Evolutionary conservation across 352 stramenopile species (phyloP).

Genomic region (Phytophthora ramorum): DNA sequence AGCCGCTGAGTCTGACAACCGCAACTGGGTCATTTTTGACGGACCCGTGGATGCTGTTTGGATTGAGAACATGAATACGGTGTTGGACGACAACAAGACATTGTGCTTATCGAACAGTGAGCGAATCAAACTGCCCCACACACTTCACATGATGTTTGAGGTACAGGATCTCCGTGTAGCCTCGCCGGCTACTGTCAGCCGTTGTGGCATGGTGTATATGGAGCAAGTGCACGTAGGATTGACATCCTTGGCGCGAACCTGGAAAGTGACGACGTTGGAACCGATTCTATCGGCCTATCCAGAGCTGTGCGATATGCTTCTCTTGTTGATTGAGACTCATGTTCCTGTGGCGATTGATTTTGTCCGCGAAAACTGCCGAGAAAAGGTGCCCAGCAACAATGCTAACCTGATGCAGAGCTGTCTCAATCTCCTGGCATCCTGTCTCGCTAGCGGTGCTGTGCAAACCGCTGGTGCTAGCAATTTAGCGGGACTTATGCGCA

Average conservation of each 20-base stretch:
- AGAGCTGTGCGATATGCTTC: slow-evolving; percentile 72
- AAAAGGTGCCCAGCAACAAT: slow-evolving; percentile 91
- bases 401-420: slow-evolving; percentile 90
- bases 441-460: slow-evolving; percentile 52
- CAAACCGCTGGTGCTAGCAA: slow-evolving; percentile 56
- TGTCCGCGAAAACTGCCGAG: slow-evolving; percentile 88
- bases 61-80: slow-evolving; percentile 95
- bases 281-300: slow-evolving; percentile 56
- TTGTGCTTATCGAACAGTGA: slow-evolving; percentile 89
- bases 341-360: slow-evolving; percentile 87
- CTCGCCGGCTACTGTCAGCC: slow-evolving; percentile 89
- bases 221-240: slow-evolving; percentile 89
- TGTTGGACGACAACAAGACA: slow-evolving; percentile 91
- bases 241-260: slow-evolving; percentile 74
- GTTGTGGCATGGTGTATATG: slow-evolving; percentile 94
- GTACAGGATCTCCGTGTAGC: slow-evolving; percentile 91
- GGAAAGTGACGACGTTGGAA: slow-evolving; percentile 79
- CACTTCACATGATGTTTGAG: slow-evolving; percentile 94
- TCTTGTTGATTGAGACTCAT: slow-evolving; percentile 83
- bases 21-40: slow-evolving; percentile 94
- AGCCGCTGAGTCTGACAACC: slow-evolving; percentile 78
- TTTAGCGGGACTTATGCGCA: slow-evolving; percentile 65
- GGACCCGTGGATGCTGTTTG: slow-evolving; percentile 92
- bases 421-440: slow-evolving; percentile 87
- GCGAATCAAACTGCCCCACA: slow-evolving; percentile 87